Evolutionary conservation across 148 eudicot genomes (phyloP), one percentile per base, ranked within the genome.

Genomic region (Rhododendron kiyosumense): DNA sequence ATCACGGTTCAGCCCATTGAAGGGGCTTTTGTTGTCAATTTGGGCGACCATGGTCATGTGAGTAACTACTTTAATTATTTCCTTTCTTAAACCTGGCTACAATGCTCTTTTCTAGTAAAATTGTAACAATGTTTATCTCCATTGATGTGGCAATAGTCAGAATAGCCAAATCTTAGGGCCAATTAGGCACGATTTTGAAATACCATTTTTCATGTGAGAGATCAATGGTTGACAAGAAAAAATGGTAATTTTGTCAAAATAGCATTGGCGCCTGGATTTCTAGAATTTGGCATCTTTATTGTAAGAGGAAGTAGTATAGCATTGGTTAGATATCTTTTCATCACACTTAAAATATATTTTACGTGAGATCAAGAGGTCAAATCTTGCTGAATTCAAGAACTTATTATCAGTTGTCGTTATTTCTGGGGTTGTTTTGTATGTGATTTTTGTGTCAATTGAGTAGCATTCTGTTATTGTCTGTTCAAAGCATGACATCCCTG

Each of bases 1-100:
- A 93, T 95, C 87, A 96, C 99, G 1, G 99, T 95, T 30, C 94
- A 94, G 91, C 99, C 98, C 3, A 87, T 95, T 63, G 91, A 92
- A 28, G 99, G 97, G 8, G 98, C 99, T 82, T 95, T 95, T 86
- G 98, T 96, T 67, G 99, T 95, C 80, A 96, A 95, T 81, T 92
- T 96, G 79, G 98, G 98, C 65, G 99, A 96, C 78, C 96, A 94
- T 90, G 98, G 98, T 30, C 97, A 96, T 90, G 88, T 86, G 51
- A 76, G 88, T 86, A 36, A 34, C 59, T 22, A 4, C 18, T 78
- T n/a, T 10, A 30, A 91, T 94, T 90, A 46, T 10, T 79, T 32
- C 22, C 65, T 24, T 43, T 26, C 59, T 18, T 20, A 5, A 30
- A 13, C 2, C 9, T 46, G 45, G 0, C 1, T 69, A 28, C 6